phyloP scores from a whole-genome alignment of 805 yeast species.

The Hanseniaspora vineae region DNA sequence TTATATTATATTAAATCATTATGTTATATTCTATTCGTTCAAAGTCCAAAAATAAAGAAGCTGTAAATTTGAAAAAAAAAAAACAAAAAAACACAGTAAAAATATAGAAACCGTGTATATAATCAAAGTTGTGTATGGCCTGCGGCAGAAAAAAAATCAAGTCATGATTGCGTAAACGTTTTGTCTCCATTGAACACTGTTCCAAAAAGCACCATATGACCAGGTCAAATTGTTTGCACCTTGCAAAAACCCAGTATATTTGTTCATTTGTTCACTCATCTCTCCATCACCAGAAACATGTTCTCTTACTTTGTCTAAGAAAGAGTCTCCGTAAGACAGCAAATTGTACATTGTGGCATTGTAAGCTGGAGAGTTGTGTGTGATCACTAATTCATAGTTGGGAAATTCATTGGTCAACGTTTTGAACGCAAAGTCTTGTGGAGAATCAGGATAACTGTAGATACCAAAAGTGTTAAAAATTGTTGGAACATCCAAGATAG shows the following conservation, averaged over 20 bases:
- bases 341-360: constrained; percentile 32
- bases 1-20: not conserved
- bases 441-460: too few relatives aligned
- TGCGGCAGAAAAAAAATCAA: not conserved
- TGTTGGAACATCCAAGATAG: constrained; percentile 11
- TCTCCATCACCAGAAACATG: constrained; percentile 32
- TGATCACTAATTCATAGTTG: constrained; percentile 12
- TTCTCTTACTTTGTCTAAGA: constrained; percentile 4
- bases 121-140: too few relatives aligned
- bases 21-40: too few relatives aligned
- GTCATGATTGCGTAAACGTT: constrained; percentile 10
- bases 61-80: too few relatives aligned
- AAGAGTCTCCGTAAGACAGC: constrained; percentile 49
- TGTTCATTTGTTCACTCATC: constrained; percentile 84
- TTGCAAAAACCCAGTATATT: constrained; percentile 67
- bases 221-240: constrained; percentile 86
- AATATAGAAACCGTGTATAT: too few relatives aligned
- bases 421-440: too few relatives aligned
- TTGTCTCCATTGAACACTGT: constrained; percentile 52
- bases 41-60: too few relatives aligned
- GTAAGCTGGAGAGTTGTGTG: constrained; percentile 29
- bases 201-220: constrained; percentile 75
- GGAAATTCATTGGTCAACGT: constrained; percentile 1
- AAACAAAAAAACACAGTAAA: too few relatives aligned
- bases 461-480: too few relatives aligned